phyloP scores from a whole-genome alignment of 1,284 basidiomycete species.

The Heimioporus retisporus region DNA sequence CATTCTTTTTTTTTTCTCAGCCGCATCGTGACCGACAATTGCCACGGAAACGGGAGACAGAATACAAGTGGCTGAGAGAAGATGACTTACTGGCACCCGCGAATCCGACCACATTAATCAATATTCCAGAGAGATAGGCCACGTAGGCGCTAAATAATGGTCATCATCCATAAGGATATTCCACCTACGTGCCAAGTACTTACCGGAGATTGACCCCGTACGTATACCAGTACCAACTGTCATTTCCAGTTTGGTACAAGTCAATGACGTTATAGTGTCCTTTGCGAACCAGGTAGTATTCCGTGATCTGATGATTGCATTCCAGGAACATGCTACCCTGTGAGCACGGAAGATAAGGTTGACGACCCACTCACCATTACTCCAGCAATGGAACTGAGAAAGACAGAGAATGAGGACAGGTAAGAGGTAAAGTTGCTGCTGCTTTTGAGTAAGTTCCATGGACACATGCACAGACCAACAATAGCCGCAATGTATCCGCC shows the following conservation, averaged over 20 bases:
- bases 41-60: neutral
- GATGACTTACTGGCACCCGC: conserved; percentile 65
- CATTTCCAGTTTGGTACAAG: conserved; percentile 68
- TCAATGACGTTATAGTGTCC: conserved; percentile 81
- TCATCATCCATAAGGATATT: neutral
- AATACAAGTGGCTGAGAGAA: neutral
- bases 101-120: conserved; percentile 86
- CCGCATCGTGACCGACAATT: neutral
- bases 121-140: conserved; percentile 82
- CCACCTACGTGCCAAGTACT: conserved; percentile 13
- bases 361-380: conserved; percentile 66
- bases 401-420: conserved; percentile 84
- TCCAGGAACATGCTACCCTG: neutral
- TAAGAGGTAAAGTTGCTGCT: conserved; percentile 87
- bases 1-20: conserved; percentile 10
- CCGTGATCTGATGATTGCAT: conserved; percentile 61
- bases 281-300: conserved; percentile 84
- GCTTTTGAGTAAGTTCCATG: conserved; percentile 85
- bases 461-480: conserved; percentile 80
- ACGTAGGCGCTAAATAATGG: conserved; percentile 65
- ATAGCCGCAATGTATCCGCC: conserved; percentile 85
- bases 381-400: conserved; percentile 84
- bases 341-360: conserved; percentile 5
- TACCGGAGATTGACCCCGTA: conserved; percentile 80
- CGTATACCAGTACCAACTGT: conserved; percentile 84